Conservation (phyloP, 2,329 filamentous ascomycete species). For the Spiromastix sp. region DNA sequence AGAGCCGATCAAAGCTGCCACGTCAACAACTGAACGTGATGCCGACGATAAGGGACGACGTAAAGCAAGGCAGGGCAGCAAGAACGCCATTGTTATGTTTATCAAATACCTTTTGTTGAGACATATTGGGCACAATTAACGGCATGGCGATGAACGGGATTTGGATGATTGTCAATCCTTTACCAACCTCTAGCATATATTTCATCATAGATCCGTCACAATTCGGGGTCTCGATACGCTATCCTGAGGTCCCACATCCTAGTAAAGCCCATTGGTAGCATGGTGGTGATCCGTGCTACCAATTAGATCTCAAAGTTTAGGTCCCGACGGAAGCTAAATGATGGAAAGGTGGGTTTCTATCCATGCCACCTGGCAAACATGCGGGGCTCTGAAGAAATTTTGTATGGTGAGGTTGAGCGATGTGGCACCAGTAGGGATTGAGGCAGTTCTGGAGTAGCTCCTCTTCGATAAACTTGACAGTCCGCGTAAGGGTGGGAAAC, state of each 20-base stretch:
- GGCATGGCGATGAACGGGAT: slow-evolving; percentile 3
- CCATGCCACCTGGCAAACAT: slow-evolving; percentile 11
- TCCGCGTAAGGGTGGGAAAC: no score
- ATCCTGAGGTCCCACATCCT: no score
- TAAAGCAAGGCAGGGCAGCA: no score
- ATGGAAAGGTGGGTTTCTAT: slow-evolving; percentile 1
- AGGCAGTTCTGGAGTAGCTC: background rate
- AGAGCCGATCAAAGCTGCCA: slow-evolving; percentile 2
- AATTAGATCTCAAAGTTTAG: no score
- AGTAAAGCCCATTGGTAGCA: no score
- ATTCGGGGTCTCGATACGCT: no score
- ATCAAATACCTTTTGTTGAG: no score
- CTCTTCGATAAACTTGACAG: no score
- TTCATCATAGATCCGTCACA: slow-evolving; percentile 1
- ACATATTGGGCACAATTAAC: slow-evolving; percentile 5
- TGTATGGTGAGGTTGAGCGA: slow-evolving; percentile 3
- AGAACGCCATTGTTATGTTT: background rate
- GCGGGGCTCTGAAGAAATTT: slow-evolving; percentile 5
- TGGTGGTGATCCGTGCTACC: no score
- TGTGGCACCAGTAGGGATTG: slow-evolving; percentile 11
- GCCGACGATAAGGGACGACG: background rate
- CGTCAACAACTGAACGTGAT: slow-evolving; percentile 1
- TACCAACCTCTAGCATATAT: no score
- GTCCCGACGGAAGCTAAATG: no score
- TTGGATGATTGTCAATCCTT: no score